phyloP scores from a whole-genome alignment of 345 rosid genomes.

The Psidium guajava region DNA sequence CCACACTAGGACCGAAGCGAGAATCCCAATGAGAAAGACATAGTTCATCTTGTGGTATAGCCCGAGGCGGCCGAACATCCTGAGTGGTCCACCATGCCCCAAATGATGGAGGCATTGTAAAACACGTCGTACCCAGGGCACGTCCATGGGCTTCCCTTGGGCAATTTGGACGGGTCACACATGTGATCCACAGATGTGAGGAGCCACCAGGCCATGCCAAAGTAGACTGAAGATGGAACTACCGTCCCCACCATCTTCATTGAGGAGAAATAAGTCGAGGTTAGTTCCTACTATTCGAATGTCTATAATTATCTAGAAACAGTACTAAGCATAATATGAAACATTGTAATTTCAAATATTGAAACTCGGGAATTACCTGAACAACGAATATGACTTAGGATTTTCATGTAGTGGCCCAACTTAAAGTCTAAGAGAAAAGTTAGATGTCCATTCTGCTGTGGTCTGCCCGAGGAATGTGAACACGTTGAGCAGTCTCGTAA shows the following conservation, averaged over 20 bases:
- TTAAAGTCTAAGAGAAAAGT: no score
- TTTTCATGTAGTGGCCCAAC: no score
- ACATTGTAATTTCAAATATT: background rate
- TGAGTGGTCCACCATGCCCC: conserved; percentile 40
- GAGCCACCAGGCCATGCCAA: conserved; percentile 43
- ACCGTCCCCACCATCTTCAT: conserved; percentile 26
- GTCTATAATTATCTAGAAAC: background rate
- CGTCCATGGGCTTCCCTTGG: conserved; percentile 40
- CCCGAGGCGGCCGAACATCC: conserved; percentile 35
- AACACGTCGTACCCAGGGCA: conserved; percentile 32
- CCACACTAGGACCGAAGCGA: no score
- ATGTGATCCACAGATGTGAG: conserved; percentile 26
- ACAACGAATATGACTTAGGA: no score
- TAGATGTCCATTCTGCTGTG: no score
- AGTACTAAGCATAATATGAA: background rate
- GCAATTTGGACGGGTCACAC: conserved; percentile 18
- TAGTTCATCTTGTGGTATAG: conserved; percentile 29
- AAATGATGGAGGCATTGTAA: conserved; percentile 49
- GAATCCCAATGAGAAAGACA: no score
- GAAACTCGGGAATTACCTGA: conserved; percentile 11
- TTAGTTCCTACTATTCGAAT: background rate
- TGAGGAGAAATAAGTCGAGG: background rate
- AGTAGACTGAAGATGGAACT: conserved; percentile 27
- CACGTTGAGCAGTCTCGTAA: no score
- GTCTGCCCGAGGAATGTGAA: no score